These are phyloP conservation scores for Saccharomycopsis sp. DNA, from an alignment of 805 yeast genomes.

Conservation along the genomic window DNA sequence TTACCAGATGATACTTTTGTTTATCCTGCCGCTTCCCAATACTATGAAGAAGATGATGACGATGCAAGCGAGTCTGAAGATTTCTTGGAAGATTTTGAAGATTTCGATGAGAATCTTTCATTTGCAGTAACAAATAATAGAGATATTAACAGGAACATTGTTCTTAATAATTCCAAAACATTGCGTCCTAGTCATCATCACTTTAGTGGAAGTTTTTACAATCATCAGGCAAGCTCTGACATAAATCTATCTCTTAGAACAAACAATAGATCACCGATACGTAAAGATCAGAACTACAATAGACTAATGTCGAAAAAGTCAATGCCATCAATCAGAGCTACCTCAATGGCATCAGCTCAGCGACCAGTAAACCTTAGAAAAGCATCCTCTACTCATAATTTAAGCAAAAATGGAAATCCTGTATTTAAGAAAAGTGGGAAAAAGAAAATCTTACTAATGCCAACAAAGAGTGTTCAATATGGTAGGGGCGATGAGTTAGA, in stretches of 20 bases:
- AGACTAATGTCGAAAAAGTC: constrained; percentile 8
- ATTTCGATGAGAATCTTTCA: constrained; percentile 14
- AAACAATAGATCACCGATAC: constrained; percentile 1
- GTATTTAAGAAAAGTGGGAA: constrained; percentile 1
- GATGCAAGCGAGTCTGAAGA: constrained; percentile 6
- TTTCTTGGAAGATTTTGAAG: constrained; percentile 18
- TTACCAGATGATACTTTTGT: constrained; percentile 19
- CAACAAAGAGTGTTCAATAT: constrained; percentile 4
- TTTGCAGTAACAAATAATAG: constrained; percentile 9
- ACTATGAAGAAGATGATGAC: background rate
- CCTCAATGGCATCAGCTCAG: background rate
- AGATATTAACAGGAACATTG: constrained; percentile 9
- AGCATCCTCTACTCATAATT: constrained; percentile 3
- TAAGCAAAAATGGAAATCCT: background rate
- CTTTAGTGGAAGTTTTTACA: background rate
- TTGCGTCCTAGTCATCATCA: background rate
- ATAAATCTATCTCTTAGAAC: background rate
- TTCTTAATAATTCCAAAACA: background rate
- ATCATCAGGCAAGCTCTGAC: constrained; percentile 1
- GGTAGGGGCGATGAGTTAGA: constrained; percentile 19
- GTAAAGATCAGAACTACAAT: background rate
- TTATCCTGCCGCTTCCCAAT: background rate
- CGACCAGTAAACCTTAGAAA: constrained; percentile 5
- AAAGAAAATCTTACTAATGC: constrained; percentile 11
- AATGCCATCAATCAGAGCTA: constrained; percentile 11